Base-by-base conservation (phyloP, 1,139 yeast species). In the Lodderomyces pseudojiufengensis region DNA sequence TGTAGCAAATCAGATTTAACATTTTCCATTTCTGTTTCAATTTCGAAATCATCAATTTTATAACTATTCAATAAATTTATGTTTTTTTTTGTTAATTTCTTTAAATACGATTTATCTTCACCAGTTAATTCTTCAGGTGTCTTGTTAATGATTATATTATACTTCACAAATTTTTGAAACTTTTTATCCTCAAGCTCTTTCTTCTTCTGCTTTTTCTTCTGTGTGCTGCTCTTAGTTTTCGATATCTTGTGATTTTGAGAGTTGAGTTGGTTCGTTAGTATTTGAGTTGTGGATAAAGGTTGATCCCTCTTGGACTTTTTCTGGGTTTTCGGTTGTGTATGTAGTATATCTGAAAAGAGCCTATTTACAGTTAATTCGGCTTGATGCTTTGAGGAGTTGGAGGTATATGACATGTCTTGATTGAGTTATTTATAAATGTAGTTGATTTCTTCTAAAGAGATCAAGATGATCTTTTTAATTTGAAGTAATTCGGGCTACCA, bases 111-210 rank as follows among this genome's bases (percentile, higher is more conserved):
- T 39, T 57, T 48, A 51, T 78, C 84, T 35, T 66, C 73, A 9
- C 54, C 57, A 1, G 73, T 59, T 38, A 70, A 59, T 2, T 52
- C 59, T 9, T 59, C 4, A 10, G 18, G 27, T 14, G 21, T n/a
- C 1, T 56, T 48, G 22, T 58, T 53, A 25, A 71, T 65, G 40
- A 78, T 63, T 33, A 77, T 60, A 35, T 71, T 65, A 41, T 78
- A 62, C 45, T 74, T 76, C 12, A 83, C 80, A 37, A 66, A 51
- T 45, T 69, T 72, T 33, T 64, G 63, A 34, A 79, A 62, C 42
- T 65, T 61, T 27, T 61, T 59, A 12, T 71, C 64, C 14, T 55
- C 51, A 58, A 55, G 40, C 62, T 60, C 44, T 59, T 67, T 25
- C 70, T 60, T 34, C 58, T 59, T 31, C 57, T 53, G 43, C 66